A percentile compares a stretch with the other conserved stretches of the same genome.
These are phyloP conservation scores for Carex littledalei DNA, from an alignment of 176 grass and related monocot genomes.

Conservation along the genomic window DNA sequence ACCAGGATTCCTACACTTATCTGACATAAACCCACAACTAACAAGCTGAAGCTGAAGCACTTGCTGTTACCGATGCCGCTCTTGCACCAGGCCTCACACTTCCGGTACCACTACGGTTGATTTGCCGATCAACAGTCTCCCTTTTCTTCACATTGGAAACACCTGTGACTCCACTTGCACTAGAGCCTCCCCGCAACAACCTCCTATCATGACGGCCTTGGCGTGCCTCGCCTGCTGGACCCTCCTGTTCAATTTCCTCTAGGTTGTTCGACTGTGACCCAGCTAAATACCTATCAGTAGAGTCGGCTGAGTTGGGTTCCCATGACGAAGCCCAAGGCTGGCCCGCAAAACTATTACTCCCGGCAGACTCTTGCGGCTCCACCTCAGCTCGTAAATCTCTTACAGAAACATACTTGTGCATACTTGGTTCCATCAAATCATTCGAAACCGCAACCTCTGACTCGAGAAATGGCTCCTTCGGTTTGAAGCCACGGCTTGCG, in stretches of 20 bases:
- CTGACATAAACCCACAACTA: neutral
- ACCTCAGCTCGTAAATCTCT: conserved; percentile 44
- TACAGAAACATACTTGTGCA: conserved; percentile 89
- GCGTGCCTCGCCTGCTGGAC: conserved; percentile 17
- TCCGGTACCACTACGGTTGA: conserved; percentile 2
- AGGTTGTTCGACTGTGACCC: conserved; percentile 39
- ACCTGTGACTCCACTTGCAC: conserved; percentile 13
- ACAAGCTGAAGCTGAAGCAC: neutral
- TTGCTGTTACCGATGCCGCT: neutral
- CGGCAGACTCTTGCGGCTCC: conserved; percentile 74
- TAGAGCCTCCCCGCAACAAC: conserved; percentile 24
- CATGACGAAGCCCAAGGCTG: conserved; percentile 56
- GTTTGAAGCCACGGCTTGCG: conserved; percentile 15
- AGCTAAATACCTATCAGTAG: conserved; percentile 48
- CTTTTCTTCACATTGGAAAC: conserved; percentile 22
- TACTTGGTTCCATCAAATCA: conserved; percentile 61
- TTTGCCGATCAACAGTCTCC: conserved; percentile 13
- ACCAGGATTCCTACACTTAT: too few species aligned
- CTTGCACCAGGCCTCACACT: conserved; percentile 22
- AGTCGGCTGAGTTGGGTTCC: conserved; percentile 69
- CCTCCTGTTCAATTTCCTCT: conserved; percentile 59
- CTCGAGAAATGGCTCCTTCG: conserved; percentile 29
- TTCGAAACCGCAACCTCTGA: conserved; percentile 62
- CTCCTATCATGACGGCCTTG: conserved; percentile 34
- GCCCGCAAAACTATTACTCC: conserved; percentile 80